phyloP scores from a whole-genome alignment of 2,329 filamentous ascomycete genomes.

The Diaporthe citrichinensis region DNA sequence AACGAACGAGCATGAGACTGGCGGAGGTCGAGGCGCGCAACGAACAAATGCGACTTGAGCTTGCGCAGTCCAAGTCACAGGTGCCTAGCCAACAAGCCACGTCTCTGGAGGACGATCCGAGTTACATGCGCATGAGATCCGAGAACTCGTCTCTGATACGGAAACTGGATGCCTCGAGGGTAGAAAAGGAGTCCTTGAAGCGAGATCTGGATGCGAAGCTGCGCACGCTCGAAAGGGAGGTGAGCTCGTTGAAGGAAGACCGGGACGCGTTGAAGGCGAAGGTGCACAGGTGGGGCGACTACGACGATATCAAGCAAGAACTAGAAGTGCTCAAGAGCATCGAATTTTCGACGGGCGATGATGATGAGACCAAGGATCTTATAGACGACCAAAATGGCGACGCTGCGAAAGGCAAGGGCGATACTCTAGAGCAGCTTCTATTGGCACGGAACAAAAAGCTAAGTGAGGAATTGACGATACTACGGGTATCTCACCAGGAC shows the following conservation, averaged over 20 bases:
- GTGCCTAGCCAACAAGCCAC: slow-evolving; percentile 71
- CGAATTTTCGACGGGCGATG: slow-evolving; percentile 92
- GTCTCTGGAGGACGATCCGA: slow-evolving; percentile 88
- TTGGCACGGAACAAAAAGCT: slow-evolving; percentile 97
- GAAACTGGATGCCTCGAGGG: slow-evolving; percentile 85
- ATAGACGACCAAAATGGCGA: slow-evolving; percentile 62
- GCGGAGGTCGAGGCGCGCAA: slow-evolving; percentile 95
- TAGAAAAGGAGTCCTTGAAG: slow-evolving; percentile 87
- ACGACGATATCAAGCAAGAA: slow-evolving; percentile 96
- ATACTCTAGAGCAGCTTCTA: slow-evolving; percentile 91
- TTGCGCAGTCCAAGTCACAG: slow-evolving; percentile 89
- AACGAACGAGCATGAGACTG: slow-evolving; percentile 87
- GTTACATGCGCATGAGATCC: slow-evolving; percentile 87
- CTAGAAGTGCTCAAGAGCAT: slow-evolving; percentile 98
- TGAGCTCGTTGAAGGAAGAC: slow-evolving; percentile 81
- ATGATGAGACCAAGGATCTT: slow-evolving; percentile 69
- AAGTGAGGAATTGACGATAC: slow-evolving; percentile 90
- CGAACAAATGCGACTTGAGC: slow-evolving; percentile 89
- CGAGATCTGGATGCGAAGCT: slow-evolving; percentile 82
- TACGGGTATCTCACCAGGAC: slow-evolving; percentile 95
- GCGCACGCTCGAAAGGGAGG: slow-evolving; percentile 84
- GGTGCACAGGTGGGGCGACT: slow-evolving; percentile 91
- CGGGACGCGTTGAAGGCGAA: slow-evolving; percentile 84
- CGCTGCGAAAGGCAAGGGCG: slow-evolving; percentile 73
- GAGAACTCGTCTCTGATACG: slow-evolving; percentile 94